Percentiles rank a stretch among this genome's conserved stretches.
phyloP scores from a whole-genome alignment of 176 grass and related monocot genomes.

The Paspalum notatum region DNA sequence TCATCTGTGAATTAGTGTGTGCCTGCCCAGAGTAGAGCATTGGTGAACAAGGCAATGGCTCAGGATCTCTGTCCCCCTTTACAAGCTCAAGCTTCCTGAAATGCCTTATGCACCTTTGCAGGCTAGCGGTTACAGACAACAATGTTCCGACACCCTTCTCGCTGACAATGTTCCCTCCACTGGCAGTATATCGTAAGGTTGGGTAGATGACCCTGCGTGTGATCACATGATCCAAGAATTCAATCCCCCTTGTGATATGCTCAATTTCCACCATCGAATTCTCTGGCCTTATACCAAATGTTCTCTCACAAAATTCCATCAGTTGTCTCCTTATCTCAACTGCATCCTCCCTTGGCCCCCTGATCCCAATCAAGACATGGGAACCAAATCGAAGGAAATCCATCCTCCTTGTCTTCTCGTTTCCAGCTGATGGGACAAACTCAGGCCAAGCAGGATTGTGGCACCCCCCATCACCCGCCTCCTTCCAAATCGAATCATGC shows the following conservation, averaged over 20 bases:
- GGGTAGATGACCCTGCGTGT: conserved; percentile 82
- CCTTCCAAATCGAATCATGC: conserved; percentile 82
- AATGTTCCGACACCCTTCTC: conserved; percentile 88
- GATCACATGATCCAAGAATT: conserved; percentile 96
- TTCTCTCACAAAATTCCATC: conserved; percentile 78
- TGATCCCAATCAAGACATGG: conserved; percentile 82
- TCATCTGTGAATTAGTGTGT: conserved; percentile 98
- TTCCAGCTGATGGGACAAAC: conserved; percentile 75
- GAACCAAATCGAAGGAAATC: conserved; percentile 84
- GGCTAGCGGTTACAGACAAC: conserved; percentile 80
- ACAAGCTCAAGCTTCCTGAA: conserved; percentile 95
- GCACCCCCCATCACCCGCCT: conserved; percentile 60
- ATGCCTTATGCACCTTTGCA: conserved; percentile 79
- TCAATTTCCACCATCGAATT: conserved; percentile 88
- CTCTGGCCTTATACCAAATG: conserved; percentile 74
- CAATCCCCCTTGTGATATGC: conserved; percentile 91
- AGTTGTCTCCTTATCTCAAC: conserved; percentile 69
- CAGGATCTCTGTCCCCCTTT: conserved; percentile 88
- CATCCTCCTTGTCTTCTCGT: conserved; percentile 81
- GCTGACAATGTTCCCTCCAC: conserved; percentile 75
- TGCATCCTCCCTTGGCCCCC: conserved; percentile 82
- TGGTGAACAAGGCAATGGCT: conserved; percentile 74
- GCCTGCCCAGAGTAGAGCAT: conserved; percentile 94
- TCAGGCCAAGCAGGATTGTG: conserved; percentile 98
- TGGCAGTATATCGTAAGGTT: conserved; percentile 78